Conservation (phyloP, 805 yeast species). For the Komagataella mondaviorum region DNA sequence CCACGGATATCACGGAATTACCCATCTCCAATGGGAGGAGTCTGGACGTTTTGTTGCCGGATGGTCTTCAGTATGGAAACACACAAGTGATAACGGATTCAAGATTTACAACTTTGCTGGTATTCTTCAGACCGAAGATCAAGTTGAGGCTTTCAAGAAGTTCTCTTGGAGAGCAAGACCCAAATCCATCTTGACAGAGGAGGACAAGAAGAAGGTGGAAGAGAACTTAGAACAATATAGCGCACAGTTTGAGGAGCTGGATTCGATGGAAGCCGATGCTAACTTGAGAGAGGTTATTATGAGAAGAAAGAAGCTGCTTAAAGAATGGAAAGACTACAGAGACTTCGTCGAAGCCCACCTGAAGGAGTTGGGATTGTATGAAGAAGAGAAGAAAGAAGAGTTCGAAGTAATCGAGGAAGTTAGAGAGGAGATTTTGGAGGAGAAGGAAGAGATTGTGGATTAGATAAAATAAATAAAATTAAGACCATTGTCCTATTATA, state of each 20-base stretch:
- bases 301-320: constrained; percentile 66
- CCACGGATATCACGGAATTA: constrained; percentile 62
- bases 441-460: constrained; percentile 57
- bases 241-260: constrained; percentile 88
- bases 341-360: constrained; percentile 31
- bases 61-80: constrained; percentile 81
- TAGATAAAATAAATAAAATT: constrained; percentile 4
- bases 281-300: constrained; percentile 83
- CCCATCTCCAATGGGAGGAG: constrained; percentile 88
- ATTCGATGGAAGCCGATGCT: constrained; percentile 90
- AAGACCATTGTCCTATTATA: background rate
- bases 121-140: constrained; percentile 57
- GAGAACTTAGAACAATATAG: constrained; percentile 81
- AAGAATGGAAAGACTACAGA: constrained; percentile 83
- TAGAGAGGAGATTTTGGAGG: constrained; percentile 62
- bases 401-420: constrained; percentile 50
- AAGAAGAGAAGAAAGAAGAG: constrained; percentile 33
- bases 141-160: constrained; percentile 72
- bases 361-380: constrained; percentile 29
- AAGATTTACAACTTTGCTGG: constrained; percentile 81
- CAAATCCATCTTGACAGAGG: constrained; percentile 54
- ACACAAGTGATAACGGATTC: constrained; percentile 82
- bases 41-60: constrained; percentile 84
- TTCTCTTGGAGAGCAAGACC: constrained; percentile 98
- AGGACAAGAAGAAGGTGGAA: constrained; percentile 79